Evolutionary conservation across 23 red algal species (phyloP).

Genomic region (Gracilariopsis chorda): DNA sequence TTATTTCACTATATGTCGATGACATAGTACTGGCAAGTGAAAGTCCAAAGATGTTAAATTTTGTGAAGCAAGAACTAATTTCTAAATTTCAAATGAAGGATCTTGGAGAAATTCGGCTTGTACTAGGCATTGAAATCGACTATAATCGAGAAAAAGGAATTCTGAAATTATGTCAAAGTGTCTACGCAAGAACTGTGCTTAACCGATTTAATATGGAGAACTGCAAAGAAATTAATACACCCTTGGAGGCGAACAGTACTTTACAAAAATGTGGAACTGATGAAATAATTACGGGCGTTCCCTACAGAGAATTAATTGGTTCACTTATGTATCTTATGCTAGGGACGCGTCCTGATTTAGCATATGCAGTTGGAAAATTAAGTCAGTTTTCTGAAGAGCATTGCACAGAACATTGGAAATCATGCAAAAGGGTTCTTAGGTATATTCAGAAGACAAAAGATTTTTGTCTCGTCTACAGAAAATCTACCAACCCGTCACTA

Average conservation of each 20-base stretch:
- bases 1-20: conserved; percentile 8
- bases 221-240: conserved; percentile 12
- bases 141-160: not conserved
- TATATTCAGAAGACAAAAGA: not conserved
- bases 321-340: not conserved
- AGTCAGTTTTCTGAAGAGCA: not conserved
- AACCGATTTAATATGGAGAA: not conserved
- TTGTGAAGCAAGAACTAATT: not conserved
- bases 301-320: conserved; percentile 16
- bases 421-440: conserved; percentile 15
- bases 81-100: not conserved
- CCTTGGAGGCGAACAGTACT: not conserved
- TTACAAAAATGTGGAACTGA: not conserved
- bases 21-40: not conserved
- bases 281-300: not conserved
- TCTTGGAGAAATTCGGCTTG: not conserved
- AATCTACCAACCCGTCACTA: not conserved
- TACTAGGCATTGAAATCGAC: not conserved
- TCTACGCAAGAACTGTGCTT: not conserved
- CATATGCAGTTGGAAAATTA: not conserved
- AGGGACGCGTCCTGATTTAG: not conserved
- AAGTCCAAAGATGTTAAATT: not conserved
- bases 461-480: not conserved
- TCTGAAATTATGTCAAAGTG: not conserved
- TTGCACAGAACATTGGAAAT: not conserved